Percentiles rank a stretch among this genome's conserved stretches.
phyloP scores from a whole-genome alignment of 2,329 filamentous ascomycete species.

The Pseudogymnoascus sp. region DNA sequence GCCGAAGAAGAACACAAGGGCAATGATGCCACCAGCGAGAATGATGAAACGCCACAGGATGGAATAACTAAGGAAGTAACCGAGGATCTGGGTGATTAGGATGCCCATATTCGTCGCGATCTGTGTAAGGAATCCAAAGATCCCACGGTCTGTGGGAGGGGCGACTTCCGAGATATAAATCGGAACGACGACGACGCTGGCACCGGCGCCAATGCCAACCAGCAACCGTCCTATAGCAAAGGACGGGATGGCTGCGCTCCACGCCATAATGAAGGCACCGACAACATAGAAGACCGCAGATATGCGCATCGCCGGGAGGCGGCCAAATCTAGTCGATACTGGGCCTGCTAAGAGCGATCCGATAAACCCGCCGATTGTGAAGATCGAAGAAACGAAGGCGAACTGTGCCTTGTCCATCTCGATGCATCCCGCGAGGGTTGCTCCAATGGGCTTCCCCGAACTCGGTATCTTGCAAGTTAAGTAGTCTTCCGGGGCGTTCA shows the following conservation, averaged over 20 bases:
- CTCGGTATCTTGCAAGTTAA: slow-evolving; percentile 71
- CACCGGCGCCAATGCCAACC: slow-evolving; percentile 77
- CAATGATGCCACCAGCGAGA: slow-evolving; percentile 62
- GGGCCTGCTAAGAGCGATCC: slow-evolving; percentile 77
- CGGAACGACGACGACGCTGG: slow-evolving; percentile 84
- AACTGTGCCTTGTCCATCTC: slow-evolving; percentile 77
- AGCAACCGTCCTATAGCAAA: slow-evolving; percentile 70
- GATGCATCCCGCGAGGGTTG: slow-evolving; percentile 56
- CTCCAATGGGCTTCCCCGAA: slow-evolving; percentile 29
- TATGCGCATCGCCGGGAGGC: slow-evolving; percentile 67
- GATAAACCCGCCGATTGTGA: slow-evolving; percentile 78
- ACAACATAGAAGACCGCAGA: slow-evolving; percentile 68
- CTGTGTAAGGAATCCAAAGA: slow-evolving; percentile 81
- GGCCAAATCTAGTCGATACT: slow-evolving; percentile 67
- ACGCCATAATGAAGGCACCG: slow-evolving; percentile 68
- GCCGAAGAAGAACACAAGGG: slow-evolving; percentile 57
- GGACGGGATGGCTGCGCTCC: slow-evolving; percentile 58
- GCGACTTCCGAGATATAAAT: slow-evolving; percentile 92
- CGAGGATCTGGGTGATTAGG: slow-evolving; percentile 70
- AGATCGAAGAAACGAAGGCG: slow-evolving; percentile 81
- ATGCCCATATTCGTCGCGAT: slow-evolving; percentile 92
- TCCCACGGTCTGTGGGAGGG: slow-evolving; percentile 63
- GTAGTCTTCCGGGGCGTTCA: slow-evolving; percentile 91
- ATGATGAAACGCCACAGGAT: slow-evolving; percentile 79
- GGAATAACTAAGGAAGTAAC: slow-evolving; percentile 77